Percentiles rank a stretch among this genome's conserved stretches.
phyloP scores from a whole-genome alignment of 805 yeast genomes.

The Tetrapisispora pingtungensis region DNA sequence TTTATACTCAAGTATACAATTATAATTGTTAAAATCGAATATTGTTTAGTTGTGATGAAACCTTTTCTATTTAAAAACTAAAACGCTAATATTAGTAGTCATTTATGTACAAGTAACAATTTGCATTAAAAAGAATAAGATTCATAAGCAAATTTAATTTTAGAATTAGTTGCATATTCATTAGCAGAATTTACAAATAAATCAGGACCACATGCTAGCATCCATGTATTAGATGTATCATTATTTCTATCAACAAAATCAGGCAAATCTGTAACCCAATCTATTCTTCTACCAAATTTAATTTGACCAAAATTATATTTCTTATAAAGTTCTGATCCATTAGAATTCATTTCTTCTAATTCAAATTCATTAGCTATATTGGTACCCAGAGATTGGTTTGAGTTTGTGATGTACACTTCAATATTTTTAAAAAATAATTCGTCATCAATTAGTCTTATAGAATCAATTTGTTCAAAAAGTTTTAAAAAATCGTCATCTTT shows the following conservation, averaged over 20 bases:
- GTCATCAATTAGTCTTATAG: constrained; percentile 6
- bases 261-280: constrained; percentile 21
- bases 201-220: constrained; percentile 26
- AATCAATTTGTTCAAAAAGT: constrained; percentile 26
- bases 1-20: too few species aligned
- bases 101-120: too few species aligned
- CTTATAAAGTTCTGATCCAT: neutral
- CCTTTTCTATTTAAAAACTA: too few species aligned
- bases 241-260: constrained; percentile 14
- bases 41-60: too few species aligned
- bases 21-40: too few species aligned
- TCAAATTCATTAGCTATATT: constrained; percentile 5
- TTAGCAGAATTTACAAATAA: constrained; percentile 14
- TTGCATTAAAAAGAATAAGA: neutral
- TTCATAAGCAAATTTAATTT: constrained; percentile 4
- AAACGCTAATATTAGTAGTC: too few species aligned
- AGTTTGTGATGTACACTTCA: constrained; percentile 11
- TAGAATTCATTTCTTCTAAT: neutral
- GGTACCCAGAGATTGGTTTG: constrained; percentile 5
- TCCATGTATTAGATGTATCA: constrained; percentile 14
- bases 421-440: constrained; percentile 1
- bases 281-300: constrained; percentile 18
- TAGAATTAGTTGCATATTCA: constrained; percentile 9
- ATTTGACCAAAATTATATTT: constrained; percentile 10
- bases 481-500: constrained; percentile 38